A percentile compares a stretch with the other conserved stretches of the same genome.
Conservation (phyloP, 2,329 filamentous ascomycete species). For the Trichophyton equinum region DNA sequence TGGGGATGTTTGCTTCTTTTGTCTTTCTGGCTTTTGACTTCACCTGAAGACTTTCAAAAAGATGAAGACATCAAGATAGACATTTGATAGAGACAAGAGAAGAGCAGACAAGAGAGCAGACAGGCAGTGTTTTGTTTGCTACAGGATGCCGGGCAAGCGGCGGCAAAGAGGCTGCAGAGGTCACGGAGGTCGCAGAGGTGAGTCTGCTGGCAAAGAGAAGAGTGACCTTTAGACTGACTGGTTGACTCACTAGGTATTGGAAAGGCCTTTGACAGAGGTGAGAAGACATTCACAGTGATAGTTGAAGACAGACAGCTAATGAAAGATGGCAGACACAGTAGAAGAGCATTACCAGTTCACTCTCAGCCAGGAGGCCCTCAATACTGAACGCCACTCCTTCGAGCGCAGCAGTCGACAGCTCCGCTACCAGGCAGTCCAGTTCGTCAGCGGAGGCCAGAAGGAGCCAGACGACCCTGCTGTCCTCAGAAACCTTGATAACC, state of each 20-base stretch:
- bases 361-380: slow-evolving; percentile 47
- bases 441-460: slow-evolving; percentile 47
- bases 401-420: slow-evolving; percentile 39
- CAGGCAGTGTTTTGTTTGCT: not conserved
- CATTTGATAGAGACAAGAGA: not conserved
- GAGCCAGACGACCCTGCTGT: slow-evolving; percentile 23
- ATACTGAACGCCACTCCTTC: slow-evolving; percentile 40
- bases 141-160: not conserved
- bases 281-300: too few species aligned
- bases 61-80: too few species aligned
- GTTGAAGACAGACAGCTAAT: not conserved
- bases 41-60: too few species aligned
- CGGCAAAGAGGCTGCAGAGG: not conserved
- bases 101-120: not conserved
- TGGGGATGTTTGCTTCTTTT: slow-evolving; percentile 5
- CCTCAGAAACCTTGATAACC: not conserved
- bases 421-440: slow-evolving; percentile 44
- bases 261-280: too few species aligned
- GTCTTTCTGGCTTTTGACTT: not conserved
- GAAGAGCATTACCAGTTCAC: slow-evolving; percentile 20
- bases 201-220: not conserved
- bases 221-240: too few species aligned
- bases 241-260: too few species aligned
- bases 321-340: not conserved
- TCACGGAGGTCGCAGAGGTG: not conserved